Conservation (phyloP, 345 rosid species). For the Aurinia saxatilis region DNA sequence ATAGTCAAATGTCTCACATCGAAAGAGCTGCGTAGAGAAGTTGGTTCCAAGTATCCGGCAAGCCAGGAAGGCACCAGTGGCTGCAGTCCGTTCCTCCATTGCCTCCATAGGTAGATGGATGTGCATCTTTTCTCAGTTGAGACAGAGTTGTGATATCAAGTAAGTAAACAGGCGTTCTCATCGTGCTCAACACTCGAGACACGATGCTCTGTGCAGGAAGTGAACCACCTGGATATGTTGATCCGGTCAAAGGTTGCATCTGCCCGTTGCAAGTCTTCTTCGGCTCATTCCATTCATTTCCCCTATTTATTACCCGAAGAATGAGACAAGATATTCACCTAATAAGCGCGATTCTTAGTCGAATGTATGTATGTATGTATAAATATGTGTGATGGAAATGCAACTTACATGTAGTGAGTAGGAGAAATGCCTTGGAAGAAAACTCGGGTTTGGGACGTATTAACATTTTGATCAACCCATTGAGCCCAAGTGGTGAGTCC, state of each 20-base stretch:
- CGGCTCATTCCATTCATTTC: constrained; percentile 74
- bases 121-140: constrained; percentile 87
- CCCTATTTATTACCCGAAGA: constrained; percentile 34
- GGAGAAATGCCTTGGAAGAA: constrained; percentile 97
- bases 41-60: constrained; percentile 97
- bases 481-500: constrained; percentile 75
- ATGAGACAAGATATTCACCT: background rate
- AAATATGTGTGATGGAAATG: background rate
- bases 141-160: constrained; percentile 83
- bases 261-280: constrained; percentile 55
- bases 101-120: constrained; percentile 60
- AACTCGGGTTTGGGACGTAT: constrained; percentile 56
- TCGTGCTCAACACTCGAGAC: constrained; percentile 45
- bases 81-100: constrained; percentile 70
- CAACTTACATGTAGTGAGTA: constrained; percentile 74
- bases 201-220: constrained; percentile 59
- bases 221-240: constrained; percentile 62
- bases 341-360: background rate
- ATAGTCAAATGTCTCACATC: constrained; percentile 30
- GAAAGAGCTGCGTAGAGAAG: constrained; percentile 75
- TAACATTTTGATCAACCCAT: constrained; percentile 76
- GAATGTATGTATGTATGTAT: background rate
- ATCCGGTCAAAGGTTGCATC: constrained; percentile 55
- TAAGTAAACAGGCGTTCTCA: constrained; percentile 58
- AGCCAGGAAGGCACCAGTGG: constrained; percentile 95